A percentile compares a stretch with the other conserved stretches of the same genome.
phyloP scores from a whole-genome alignment of 495 filamentous ascomycete genomes.

The Emericellopsis terricola region DNA sequence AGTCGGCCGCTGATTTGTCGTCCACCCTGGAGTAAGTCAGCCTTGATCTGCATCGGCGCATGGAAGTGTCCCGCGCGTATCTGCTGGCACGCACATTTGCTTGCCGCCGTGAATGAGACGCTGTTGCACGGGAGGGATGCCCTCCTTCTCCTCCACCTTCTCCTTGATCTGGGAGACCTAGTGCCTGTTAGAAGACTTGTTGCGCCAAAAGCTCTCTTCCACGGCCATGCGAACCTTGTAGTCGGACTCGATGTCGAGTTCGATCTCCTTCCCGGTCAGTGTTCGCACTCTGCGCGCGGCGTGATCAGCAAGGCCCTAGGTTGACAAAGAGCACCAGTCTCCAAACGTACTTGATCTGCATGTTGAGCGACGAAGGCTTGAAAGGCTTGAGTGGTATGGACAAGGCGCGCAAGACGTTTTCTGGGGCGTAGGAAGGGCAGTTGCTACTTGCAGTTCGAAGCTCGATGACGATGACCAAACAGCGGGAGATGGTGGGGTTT shows the following conservation, averaged over 20 bases:
- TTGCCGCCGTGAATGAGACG: constrained; percentile 91
- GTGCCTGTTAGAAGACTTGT: constrained; percentile 11
- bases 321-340: background rate
- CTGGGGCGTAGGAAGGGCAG: no score
- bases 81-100: constrained; percentile 61
- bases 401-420: no score
- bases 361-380: background rate
- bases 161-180: constrained; percentile 88
- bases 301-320: no score
- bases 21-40: constrained; percentile 45
- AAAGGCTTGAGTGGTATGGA: no score
- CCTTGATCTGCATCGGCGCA: constrained; percentile 1
- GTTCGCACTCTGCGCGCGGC: constrained; percentile 64
- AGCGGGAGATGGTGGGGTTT: no score
- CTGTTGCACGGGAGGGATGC: constrained; percentile 94
- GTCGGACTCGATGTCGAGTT: constrained; percentile 82
- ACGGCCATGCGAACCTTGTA: constrained; percentile 61
- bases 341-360: background rate
- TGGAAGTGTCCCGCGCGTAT: no score
- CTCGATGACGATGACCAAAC: no score
- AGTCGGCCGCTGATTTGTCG: constrained; percentile 73
- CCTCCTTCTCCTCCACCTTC: constrained; percentile 95
- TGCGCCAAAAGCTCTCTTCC: background rate
- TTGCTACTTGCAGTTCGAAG: no score
- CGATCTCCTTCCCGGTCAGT: constrained; percentile 95